Evolutionary conservation across 1,284 basidiomycete genomes (phyloP), one percentile per base, ranked within the genome.

Genomic region (Cryptococcus deneoformans): DNA sequence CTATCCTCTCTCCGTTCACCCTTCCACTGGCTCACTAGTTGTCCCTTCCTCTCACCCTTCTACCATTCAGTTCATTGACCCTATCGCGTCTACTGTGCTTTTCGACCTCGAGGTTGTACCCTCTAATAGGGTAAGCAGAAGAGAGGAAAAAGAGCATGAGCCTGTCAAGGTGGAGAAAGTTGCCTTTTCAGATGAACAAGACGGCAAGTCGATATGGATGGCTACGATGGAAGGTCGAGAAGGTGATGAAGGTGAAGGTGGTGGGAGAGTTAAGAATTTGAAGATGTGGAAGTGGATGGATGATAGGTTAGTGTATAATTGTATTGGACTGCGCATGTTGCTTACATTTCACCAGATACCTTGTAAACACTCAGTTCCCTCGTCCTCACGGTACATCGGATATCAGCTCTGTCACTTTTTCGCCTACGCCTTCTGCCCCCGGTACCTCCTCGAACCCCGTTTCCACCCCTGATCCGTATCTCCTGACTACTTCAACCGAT

Each of bases 11-110:
- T 86, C 88, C 6, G 79, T 89, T 50, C 90, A 95, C 71, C 77
- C 82, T 5, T 77, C 79, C 9, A 85, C 89, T 7, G 85, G 85
- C n/a, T 85, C 88, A 1, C 78, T 96, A 54, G 84, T 97, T 57
- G 83, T 99, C 14, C 89, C 92, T 0, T 92, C 95, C 0, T 95
- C 94, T 0, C 93, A 99, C 72, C 89, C 93, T 0, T 95, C 94
- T 5, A 92, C 92, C 11, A 80, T 99, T 46, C 96, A 99, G 79
- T 87, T 91, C 46, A 94, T 91, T 78, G 88, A 92, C 38, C 87
- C 88, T 0, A 77, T 82, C 11, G 83, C 85, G 7, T 88, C 88
- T 37, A 82, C 83, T 51, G 82, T 94, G 3, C 70, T 92, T 1
- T 87, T 87, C 50, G 95, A 99, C 77, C 81, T 99, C 34, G 94